Conservation (phyloP, 805 yeast species). For the Metschnikowia anglica region DNA sequence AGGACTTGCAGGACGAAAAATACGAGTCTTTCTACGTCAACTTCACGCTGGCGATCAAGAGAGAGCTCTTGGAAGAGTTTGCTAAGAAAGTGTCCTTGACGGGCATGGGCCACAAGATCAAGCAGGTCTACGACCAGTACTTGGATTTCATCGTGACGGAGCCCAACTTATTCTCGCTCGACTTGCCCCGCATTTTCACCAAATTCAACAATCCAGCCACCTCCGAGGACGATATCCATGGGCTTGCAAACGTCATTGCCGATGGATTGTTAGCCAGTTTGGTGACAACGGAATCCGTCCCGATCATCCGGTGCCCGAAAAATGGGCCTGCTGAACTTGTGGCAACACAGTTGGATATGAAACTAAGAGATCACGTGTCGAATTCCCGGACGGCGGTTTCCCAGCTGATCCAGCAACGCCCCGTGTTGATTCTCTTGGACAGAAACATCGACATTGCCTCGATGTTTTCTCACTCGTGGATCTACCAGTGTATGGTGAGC, state of each 20-base stretch:
- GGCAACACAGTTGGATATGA: slow-evolving; percentile 81
- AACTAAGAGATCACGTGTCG: slow-evolving; percentile 79
- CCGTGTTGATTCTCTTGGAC: slow-evolving; percentile 80
- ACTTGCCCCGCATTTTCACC: slow-evolving; percentile 62
- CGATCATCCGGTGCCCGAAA: slow-evolving; percentile 84
- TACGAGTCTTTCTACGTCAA: slow-evolving; percentile 82
- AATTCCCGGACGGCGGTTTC: slow-evolving; percentile 48
- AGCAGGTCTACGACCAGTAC: slow-evolving; percentile 93
- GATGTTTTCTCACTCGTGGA: slow-evolving; percentile 97
- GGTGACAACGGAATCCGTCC: slow-evolving; percentile 75
- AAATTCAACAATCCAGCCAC: slow-evolving; percentile 68
- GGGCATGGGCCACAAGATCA: slow-evolving; percentile 68
- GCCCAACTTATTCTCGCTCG: slow-evolving; percentile 83
- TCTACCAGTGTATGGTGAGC: slow-evolving; percentile 92
- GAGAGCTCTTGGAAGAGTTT: slow-evolving; percentile 82
- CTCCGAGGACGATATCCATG: slow-evolving; percentile 71
- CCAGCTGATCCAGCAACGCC: slow-evolving; percentile 48
- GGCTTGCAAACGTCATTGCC: slow-evolving; percentile 67
- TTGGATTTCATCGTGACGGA: slow-evolving; percentile 90
- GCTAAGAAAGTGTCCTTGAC: slow-evolving; percentile 76
- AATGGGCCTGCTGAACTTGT: slow-evolving; percentile 96
- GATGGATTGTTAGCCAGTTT: slow-evolving; percentile 78
- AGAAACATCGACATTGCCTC: slow-evolving; percentile 87
- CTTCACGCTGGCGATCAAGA: slow-evolving; percentile 75
- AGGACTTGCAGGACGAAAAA: slow-evolving; percentile 70